Evolutionary conservation across 441 rosid species (phyloP), one percentile per base, ranked within the genome.

Genomic region (Jatropha multifida): DNA sequence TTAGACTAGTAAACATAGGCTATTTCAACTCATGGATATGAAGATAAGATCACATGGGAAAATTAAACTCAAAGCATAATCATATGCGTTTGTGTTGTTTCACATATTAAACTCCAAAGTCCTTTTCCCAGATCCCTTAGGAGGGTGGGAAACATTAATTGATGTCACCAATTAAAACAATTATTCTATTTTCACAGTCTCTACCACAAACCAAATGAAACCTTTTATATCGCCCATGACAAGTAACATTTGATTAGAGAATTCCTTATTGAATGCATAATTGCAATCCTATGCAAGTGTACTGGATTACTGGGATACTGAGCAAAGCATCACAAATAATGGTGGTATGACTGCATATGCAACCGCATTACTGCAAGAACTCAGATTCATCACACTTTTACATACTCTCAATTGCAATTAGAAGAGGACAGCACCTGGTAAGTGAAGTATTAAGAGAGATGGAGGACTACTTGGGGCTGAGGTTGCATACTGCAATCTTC

Each of bases 401-500:
- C 65, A 63, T 14, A 55, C 66, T 41, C 65, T 44, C 58, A 65
- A 44, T 12, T 5, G 62, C 76, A 64, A 10, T 17, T 41, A 26
- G 60, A 69, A 51, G 56, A 49, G 63, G 5, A 71, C 13, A 13
- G 11, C 59, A 70, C 18, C 27, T 15, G 42, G 17, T 68, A 48
- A 55, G 65, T 58, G 60, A 58, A 58, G 23, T 6, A 52, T 10
- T 67, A 37, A 27, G 66, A 62, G 11, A 55, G 73, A 71, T 27
- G 9, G 65, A 70, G 63, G 20, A 63, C 60, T 73, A 77, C 75
- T 72, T 73, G 69, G 83, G 61, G 63, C 42, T 71, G 64, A 89
- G 88, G 67, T 18, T 77, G 86, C 81, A 80, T 52, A 89, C 96
- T 11, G 86, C 90, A 62, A 94, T 78, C 87, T 79, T 85, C 77